Evolutionary conservation across 306 rosid genomes (phyloP).

Genomic region (Lagenaria siceraria): DNA sequence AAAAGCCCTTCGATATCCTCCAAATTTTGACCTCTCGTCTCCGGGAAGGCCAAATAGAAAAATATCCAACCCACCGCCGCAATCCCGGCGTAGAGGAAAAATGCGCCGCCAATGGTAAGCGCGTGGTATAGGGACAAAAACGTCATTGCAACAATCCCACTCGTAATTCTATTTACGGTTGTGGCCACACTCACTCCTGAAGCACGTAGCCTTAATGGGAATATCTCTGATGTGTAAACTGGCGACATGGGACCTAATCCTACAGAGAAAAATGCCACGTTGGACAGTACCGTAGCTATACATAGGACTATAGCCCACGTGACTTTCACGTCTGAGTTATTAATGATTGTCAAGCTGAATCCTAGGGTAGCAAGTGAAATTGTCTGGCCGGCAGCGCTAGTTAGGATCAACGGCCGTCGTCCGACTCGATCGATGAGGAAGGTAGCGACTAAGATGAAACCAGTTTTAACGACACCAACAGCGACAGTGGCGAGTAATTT

Average conservation of each 20-base stretch:
- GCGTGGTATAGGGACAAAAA: constrained; percentile 39
- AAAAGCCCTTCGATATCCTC: constrained; percentile 68
- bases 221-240: constrained; percentile 35
- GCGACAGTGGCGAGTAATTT: constrained; percentile 57
- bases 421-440: constrained; percentile 45
- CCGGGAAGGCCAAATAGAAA: constrained; percentile 48
- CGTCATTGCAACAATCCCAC: constrained; percentile 59
- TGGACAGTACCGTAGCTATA: constrained; percentile 23
- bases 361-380: constrained; percentile 3
- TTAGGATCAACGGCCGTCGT: constrained; percentile 51
- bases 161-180: constrained; percentile 36
- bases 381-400: constrained; percentile 48
- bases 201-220: constrained; percentile 63
- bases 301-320: constrained; percentile 54
- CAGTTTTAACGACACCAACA: constrained; percentile 44
- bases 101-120: constrained; percentile 56
- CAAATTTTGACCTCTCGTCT: constrained; percentile 50
- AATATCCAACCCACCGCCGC: constrained; percentile 35
- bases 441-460: constrained; percentile 56
- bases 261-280: constrained; percentile 51
- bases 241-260: constrained; percentile 79
- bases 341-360: constrained; percentile 30
- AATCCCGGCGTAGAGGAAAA: constrained; percentile 40
- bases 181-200: constrained; percentile 54
- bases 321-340: not conserved